Evolutionary conservation across 2,329 filamentous ascomycete species (phyloP), one percentile per base, ranked within the genome.

Genomic region (Didymella pomorum): DNA sequence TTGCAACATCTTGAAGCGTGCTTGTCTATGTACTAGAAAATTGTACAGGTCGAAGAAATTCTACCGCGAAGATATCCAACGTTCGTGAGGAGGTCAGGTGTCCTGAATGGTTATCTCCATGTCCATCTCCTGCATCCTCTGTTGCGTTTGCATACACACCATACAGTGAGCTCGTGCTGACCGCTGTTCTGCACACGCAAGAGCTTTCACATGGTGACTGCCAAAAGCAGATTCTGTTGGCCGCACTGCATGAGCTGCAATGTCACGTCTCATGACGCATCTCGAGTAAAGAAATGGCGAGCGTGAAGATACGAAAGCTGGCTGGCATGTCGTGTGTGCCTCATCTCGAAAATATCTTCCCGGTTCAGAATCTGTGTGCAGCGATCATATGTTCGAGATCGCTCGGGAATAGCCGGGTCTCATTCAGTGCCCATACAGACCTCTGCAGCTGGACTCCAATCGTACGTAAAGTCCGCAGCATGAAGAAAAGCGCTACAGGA

Each of bases 1-100:
- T 66, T 66, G 70, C 69, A 62, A 74, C 70, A 73, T 48, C 11
- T 31, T 37, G 18, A 23, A 29, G 23, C 12, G 21, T 16, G n/a
- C n/a, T n/a, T n/a, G n/a, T n/a, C n/a, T n/a, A n/a, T n/a, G n/a
- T n/a, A n/a, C n/a, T n/a, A n/a, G n/a, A n/a, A n/a, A n/a, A n/a
- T n/a, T 4, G 18, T 23, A 5, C 37, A 23, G 7, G 21, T 11
- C 21, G 3, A 4, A 21, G 5, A 23, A 18, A 23, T 21, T 14
- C 20, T 14, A 41, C 18, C 18, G 20, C 33, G 10, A 28, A 28
- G 26, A 9, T 2, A 28, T 2, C n/a, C 20, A n/a, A 23, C 37
- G 2, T 41, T 14, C 3, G 7, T 4, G 16, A 23, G 4, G 16
- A 41, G 20, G 4, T 20, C 4, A 12, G 18, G 2, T 16, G n/a